Percentiles rank a stretch among this genome's conserved stretches.
These are phyloP conservation scores for Penicillium robsamsonii DNA, from an alignment of 495 filamentous ascomycete species.

Conservation along the genomic window DNA sequence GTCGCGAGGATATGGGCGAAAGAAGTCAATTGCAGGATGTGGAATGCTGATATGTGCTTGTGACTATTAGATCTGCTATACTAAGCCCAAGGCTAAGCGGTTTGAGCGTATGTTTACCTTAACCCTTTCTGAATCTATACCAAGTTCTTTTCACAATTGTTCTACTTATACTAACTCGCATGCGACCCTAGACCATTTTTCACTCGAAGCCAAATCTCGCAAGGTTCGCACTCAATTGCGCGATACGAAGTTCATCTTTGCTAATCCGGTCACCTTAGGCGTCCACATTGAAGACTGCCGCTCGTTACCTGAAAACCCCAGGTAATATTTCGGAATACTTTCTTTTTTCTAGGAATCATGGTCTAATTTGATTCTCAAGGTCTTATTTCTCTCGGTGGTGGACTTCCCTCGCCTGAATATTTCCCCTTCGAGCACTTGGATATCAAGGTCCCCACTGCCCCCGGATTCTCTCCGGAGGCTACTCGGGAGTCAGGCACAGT, in stretches of 20 bases:
- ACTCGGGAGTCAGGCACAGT: constrained; percentile 52
- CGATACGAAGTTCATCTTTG: constrained; percentile 5
- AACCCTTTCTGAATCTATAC: neutral
- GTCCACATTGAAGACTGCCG: constrained; percentile 75
- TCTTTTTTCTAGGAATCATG: neutral
- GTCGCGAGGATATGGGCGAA: neutral
- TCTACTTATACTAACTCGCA: neutral
- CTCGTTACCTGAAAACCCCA: constrained; percentile 68
- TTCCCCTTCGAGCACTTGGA: constrained; percentile 77
- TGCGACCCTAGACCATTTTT: constrained; percentile 33
- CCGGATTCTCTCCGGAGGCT: constrained; percentile 66
- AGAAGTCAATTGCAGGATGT: neutral
- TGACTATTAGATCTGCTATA: constrained; percentile 43
- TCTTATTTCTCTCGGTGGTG: constrained; percentile 86
- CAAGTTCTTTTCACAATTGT: neutral
- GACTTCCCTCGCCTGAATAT: constrained; percentile 82
- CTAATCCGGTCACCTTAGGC: constrained; percentile 28
- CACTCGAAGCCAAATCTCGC: constrained; percentile 42
- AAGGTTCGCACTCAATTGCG: constrained; percentile 29
- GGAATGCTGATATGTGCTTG: constrained; percentile 9
- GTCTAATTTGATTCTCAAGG: constrained; percentile 31
- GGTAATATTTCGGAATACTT: constrained; percentile 36
- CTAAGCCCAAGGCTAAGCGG: constrained; percentile 75
- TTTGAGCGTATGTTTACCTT: constrained; percentile 71
- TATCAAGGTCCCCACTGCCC: constrained; percentile 64